These are phyloP conservation scores for Hymenoscyphus fraxineus DNA, from an alignment of 2,329 filamentous ascomycete species.

Conservation along the genomic window DNA sequence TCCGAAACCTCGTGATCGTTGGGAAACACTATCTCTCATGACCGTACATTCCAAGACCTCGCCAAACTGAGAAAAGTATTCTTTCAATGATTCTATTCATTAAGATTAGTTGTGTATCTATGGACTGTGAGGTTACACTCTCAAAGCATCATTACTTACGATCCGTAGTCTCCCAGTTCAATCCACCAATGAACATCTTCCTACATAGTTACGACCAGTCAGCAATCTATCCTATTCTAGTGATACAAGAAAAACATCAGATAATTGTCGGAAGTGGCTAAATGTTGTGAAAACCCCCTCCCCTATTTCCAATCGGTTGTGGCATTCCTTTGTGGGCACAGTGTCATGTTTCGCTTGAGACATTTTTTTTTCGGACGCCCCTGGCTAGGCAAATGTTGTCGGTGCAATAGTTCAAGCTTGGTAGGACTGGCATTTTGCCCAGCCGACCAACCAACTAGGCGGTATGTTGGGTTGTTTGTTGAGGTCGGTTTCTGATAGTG, in stretches of 20 bases:
- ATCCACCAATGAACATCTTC: constrained; percentile 98
- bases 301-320: not conserved
- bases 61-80: constrained; percentile 97
- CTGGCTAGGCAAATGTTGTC: not conserved
- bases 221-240: constrained; percentile 22
- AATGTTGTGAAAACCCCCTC: not conserved
- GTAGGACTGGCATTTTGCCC: too few relatives aligned
- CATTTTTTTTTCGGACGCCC: not conserved
- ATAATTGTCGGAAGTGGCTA: not conserved
- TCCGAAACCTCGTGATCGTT: constrained; percentile 90
- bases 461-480: not conserved
- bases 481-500: not conserved
- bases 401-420: not conserved
- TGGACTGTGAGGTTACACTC: not conserved
- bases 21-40: constrained; percentile 95
- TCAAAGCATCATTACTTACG: constrained; percentile 55
- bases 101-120: not conserved
- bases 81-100: constrained; percentile 78
- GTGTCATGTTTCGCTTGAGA: constrained; percentile 10
- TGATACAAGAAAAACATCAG: constrained; percentile 13
- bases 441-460: not conserved
- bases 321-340: constrained; percentile 1
- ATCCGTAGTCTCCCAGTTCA: constrained; percentile 99
- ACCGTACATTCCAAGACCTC: constrained; percentile 97
- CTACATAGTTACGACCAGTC: constrained; percentile 47